Evolutionary conservation across 139 green algal genomes (phyloP).

Genomic region (Desmodesmus armatus): DNA sequence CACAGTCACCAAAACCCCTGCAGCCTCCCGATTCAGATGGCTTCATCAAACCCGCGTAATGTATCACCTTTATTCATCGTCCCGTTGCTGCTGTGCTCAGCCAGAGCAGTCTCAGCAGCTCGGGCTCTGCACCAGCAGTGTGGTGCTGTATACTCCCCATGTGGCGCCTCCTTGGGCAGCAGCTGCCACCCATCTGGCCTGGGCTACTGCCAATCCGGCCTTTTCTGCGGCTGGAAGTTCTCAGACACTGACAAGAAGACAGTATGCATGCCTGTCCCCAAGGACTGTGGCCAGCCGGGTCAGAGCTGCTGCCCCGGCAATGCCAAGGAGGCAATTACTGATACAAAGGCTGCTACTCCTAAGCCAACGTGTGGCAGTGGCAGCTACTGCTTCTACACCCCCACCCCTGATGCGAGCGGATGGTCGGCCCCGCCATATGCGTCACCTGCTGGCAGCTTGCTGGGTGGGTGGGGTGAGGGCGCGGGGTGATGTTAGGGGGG

Average conservation of each 20-base stretch:
- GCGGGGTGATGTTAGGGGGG: not conserved
- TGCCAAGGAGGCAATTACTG: not conserved
- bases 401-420: conserved; percentile 22
- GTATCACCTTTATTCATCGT: no score
- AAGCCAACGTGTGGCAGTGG: conserved; percentile 2
- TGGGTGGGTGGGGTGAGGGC: not conserved
- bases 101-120: no score
- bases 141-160: no score
- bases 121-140: no score
- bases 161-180: no score
- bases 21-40: no score
- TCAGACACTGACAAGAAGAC: not conserved
- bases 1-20: no score
- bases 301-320: conserved; percentile 26
- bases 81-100: no score
- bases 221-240: conserved; percentile 28
- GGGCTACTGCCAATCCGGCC: no score
- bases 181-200: no score
- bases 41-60: no score
- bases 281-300: conserved; percentile 17
- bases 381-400: conserved; percentile 39
- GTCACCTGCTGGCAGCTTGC: conserved; percentile 9
- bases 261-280: conserved; percentile 17
- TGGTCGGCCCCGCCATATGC: conserved; percentile 19
- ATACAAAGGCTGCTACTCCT: not conserved